These are phyloP conservation scores for Azolla pinnata DNA, from an alignment of 75 land plant genomes.

Conservation along the genomic window DNA sequence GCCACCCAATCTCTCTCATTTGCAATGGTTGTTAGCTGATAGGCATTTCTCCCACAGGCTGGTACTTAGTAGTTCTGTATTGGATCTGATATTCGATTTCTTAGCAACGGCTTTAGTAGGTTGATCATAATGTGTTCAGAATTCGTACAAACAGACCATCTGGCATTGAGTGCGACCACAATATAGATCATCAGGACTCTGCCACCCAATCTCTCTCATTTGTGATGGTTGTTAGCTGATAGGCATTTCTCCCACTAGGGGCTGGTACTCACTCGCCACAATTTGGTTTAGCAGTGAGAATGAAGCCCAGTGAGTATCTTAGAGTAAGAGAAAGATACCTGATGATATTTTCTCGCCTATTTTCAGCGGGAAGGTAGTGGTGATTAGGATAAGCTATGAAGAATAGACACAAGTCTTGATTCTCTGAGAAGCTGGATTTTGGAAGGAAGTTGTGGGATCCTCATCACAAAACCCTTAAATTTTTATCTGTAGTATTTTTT, in stretches of 20 bases:
- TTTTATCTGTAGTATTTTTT: no score
- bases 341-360: not conserved
- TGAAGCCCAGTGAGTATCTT: not conserved
- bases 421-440: no score
- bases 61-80: no score
- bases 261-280: no score
- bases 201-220: not conserved
- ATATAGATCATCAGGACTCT: not conserved
- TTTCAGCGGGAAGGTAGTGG: not conserved
- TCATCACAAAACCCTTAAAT: no score
- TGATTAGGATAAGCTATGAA: not conserved
- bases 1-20: not conserved
- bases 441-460: no score
- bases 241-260: no score
- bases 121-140: not conserved
- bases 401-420: not conserved
- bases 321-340: not conserved
- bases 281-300: not conserved
- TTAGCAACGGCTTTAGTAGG: no score
- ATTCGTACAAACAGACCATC: not conserved
- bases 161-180: not conserved
- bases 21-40: no score
- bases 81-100: no score
- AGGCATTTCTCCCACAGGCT: no score
- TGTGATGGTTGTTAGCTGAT: no score